phyloP scores from a whole-genome alignment of 805 yeast species.

The Candida gorgasii region DNA sequence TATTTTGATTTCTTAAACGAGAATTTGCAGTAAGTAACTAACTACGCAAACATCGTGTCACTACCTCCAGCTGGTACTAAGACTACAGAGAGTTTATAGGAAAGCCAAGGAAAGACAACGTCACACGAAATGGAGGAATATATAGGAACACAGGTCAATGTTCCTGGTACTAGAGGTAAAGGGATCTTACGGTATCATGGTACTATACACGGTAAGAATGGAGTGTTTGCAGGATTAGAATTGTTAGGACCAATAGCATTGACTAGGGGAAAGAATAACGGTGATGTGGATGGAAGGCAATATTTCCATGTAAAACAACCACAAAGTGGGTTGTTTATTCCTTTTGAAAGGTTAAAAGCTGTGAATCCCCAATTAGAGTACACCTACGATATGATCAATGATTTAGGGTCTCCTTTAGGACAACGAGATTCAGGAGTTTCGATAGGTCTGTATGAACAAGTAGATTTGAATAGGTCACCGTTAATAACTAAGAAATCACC shows the following conservation, averaged over 20 bases:
- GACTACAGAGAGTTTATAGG: too few species aligned
- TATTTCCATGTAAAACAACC: conserved; percentile 69
- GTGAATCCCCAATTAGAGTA: conserved; percentile 32
- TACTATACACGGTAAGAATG: conserved; percentile 64
- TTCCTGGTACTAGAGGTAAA: conserved; percentile 67
- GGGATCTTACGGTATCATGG: conserved; percentile 77
- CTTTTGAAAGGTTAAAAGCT: conserved; percentile 45
- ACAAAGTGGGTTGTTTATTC: conserved; percentile 74
- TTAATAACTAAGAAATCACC: background rate
- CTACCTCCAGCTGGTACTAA: too few species aligned
- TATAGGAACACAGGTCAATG: conserved; percentile 38
- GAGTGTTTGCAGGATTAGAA: conserved; percentile 87
- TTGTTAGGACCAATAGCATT: conserved; percentile 60
- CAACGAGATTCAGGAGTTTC: too few species aligned
- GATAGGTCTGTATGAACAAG: too few species aligned
- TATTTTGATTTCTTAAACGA: conserved; percentile 5
- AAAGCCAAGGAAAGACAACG: too few species aligned
- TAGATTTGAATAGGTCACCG: background rate
- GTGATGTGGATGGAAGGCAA: conserved; percentile 69
- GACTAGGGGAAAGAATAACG: conserved; percentile 77
- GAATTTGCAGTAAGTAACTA: background rate
- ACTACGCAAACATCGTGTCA: background rate
- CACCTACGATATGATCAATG: conserved; percentile 16
- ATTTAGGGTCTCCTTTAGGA: conserved; percentile 2
- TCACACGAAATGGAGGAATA: conserved; percentile 17